Evolutionary conservation across 2,329 filamentous ascomycete genomes (phyloP), one percentile per base, ranked within the genome.

Genomic region (Ophiostoma triangulosporum): DNA sequence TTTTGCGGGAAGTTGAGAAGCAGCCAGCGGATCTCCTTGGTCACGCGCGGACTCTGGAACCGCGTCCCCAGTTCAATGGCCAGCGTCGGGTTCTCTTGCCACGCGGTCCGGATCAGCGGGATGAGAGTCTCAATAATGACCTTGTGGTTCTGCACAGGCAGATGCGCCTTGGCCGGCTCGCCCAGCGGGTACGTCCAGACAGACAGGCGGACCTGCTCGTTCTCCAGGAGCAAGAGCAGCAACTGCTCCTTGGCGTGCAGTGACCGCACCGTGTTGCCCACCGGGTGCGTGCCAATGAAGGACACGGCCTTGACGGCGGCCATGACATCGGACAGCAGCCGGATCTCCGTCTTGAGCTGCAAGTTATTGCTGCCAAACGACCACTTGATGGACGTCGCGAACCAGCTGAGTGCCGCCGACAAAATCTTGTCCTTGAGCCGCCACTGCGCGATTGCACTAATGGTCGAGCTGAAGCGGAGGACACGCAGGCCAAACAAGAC

Each of bases 331-430:
- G 77, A 76, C 36, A 97, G 76, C 17, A 95, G 72, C 59, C 85
- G 84, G 32, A 88, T 80, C 68, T 99, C 93, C 0, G 94, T 91
- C 71, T 95, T 97, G 51, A 97, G 74, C 65, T 98, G 93, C 15
- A 98, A 71, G 49, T 87, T 79, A 64, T 96, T 98, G 62, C 91
- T 93, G 54, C 93, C 93, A 67, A 93, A 97, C 0, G 93, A 95
- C 91, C 93, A 98, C 60, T 82, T 80, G 14, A 90, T 88, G 6
- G 87, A 73, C 59, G 83, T 79, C 36, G 76, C 80, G 68, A 98
- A 99, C 94, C 94, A 98, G 57, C 78, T 81, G 31, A 99, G 72
- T 14, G 81, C 90, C 29, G 88, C 89, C 6, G 88, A 90, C 35
- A 99, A 68, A 51, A 95, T 83, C 59, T 88, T 82, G 63, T 97